Evolutionary conservation across 129 eudicot species (phyloP).

Genomic region (Logfia minima): DNA sequence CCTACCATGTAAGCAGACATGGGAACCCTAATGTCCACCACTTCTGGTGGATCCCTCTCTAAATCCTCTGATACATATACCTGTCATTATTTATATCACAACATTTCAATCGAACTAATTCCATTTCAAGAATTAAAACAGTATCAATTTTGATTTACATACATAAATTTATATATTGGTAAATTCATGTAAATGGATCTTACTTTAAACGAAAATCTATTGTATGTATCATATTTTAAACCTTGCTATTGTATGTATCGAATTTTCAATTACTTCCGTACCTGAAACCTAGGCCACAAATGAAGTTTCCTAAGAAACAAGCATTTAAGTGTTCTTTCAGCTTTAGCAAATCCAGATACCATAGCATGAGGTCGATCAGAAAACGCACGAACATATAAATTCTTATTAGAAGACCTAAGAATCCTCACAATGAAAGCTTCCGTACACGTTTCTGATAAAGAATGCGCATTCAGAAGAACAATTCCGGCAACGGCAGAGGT

Average conservation of each 20-base stretch:
- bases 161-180: neutral
- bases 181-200: too few species aligned
- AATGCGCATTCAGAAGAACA: conserved; percentile 64
- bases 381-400: conserved; percentile 65
- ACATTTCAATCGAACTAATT: neutral
- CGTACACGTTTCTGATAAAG: conserved; percentile 68
- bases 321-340: conserved; percentile 73
- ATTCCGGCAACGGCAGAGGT: conserved; percentile 56
- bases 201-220: too few species aligned
- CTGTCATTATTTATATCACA: conserved; percentile 28
- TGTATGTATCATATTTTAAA: too few species aligned
- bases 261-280: conserved; percentile 18
- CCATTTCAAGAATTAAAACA: neutral
- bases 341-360: conserved; percentile 88
- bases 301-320: conserved; percentile 64
- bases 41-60: conserved; percentile 91
- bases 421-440: conserved; percentile 87
- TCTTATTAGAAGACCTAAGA: conserved; percentile 44
- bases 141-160: neutral
- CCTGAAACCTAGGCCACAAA: conserved; percentile 98
- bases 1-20: conserved; percentile 74
- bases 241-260: too few species aligned
- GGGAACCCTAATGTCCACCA: conserved; percentile 87
- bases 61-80: conserved; percentile 86
- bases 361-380: conserved; percentile 75